Base-by-base conservation (phyloP, 73 alveolate species). In the Paramecium sexaurelia region DNA sequence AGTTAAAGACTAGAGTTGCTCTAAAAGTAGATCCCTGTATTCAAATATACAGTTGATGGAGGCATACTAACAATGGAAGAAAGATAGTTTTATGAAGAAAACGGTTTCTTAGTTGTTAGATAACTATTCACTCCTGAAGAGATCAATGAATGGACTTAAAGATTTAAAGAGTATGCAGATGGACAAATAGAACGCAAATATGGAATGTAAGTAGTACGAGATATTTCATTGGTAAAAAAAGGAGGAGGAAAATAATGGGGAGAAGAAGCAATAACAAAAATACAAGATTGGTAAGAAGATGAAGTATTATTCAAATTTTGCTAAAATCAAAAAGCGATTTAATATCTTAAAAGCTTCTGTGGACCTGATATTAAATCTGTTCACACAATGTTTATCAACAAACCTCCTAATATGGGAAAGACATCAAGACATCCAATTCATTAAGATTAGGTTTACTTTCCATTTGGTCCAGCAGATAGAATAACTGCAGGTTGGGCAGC, bases 391-490 rank as follows among this genome's bases (percentile, higher is more conserved):
- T 84, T 91, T 47, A 91, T 91, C 78, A 83, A 78, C 68, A 91
- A 91, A 39, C 92, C 88, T 26, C 95, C 95, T 1, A 47, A 47
- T 83, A 40, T 91, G 43, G 95, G 95, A 5, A 83, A 43, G 15
- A 91, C 95, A 0, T 78, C 95, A 10, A 75, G 95, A 55, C 95
- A 91, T 26, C 95, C 95, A 5, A 41, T 91, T 11, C 95, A 91
- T 83, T 32, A 91, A 40, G 95, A 91, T 75, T 35, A 78, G 36
- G 90, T 91, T 11, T 91, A 91, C 22, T 91, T 91, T 55, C 95
- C 95, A 43, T 91, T 91, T 56, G 90, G 95, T 13, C 95, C 95
- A 10, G 95, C 95, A n/a, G 95, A 91, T 39, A 83, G 95, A 51
- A 91, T 91, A 13, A 69, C 55, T 39, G 88, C 92, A 45, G 88